A percentile compares a stretch with the other conserved stretches of the same genome.
Conservation (phyloP, 306 rosid species). For the Prunus persica region DNA sequence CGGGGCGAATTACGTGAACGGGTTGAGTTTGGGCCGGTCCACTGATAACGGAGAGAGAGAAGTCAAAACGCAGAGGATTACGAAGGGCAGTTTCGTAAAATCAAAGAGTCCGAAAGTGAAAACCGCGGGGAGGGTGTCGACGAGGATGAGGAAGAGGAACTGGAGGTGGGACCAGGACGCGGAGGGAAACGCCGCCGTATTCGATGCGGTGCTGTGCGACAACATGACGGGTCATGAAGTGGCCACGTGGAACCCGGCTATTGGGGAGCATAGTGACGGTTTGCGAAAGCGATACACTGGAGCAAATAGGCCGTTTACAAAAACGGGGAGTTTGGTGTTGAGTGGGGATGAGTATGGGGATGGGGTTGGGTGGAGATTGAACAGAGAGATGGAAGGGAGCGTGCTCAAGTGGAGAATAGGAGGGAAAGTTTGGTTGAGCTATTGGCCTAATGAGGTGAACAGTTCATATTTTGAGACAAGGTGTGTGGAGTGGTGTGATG, state of each 20-base stretch:
- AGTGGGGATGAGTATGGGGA: conserved; percentile 78
- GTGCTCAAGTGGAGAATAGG: conserved; percentile 94
- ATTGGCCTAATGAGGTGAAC: conserved; percentile 51
- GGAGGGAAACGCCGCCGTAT: conserved; percentile 77
- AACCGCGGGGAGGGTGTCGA: conserved; percentile 36
- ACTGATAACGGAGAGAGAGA: conserved; percentile 64
- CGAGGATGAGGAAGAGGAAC: conserved; percentile 37
- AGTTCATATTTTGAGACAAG: conserved; percentile 63
- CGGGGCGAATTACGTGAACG: conserved; percentile 68
- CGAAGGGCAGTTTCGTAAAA: conserved; percentile 55
- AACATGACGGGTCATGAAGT: conserved; percentile 58
- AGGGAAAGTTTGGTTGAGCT: conserved; percentile 71
- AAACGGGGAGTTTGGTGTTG: conserved; percentile 65
- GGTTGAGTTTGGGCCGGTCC: conserved; percentile 76
- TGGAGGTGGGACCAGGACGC: conserved; percentile 96
- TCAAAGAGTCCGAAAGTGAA: conserved; percentile 34
- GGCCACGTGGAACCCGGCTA: conserved; percentile 29
- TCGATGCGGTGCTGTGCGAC: conserved; percentile 65
- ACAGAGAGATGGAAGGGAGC: conserved; percentile 87
- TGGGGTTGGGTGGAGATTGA: conserved; percentile 70
- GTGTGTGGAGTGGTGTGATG: conserved; percentile 86
- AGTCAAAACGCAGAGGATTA: conserved; percentile 44
- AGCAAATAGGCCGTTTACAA: conserved; percentile 50
- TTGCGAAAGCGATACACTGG: conserved; percentile 39
- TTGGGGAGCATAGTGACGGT: conserved; percentile 18